These are phyloP conservation scores for Pecoramyces ruminantium DNA, from an alignment of 192 early-diverging fungal species.

Conservation along the genomic window DNA sequence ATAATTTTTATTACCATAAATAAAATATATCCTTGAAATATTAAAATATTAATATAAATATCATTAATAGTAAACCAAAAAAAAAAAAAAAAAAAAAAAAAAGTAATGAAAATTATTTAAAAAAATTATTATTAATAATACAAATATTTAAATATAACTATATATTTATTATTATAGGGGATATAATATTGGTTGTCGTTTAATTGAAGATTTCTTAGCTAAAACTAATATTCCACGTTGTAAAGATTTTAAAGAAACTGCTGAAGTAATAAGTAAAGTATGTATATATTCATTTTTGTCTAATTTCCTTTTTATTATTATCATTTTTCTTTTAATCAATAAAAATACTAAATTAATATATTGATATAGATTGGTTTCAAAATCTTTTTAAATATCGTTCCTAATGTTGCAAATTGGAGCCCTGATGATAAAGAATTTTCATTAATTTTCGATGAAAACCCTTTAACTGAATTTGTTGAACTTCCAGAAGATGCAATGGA, in stretches of 20 bases:
- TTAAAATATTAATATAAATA: too few relatives aligned
- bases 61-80: too few relatives aligned
- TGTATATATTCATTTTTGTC: not conserved
- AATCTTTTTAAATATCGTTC: constrained; percentile 83
- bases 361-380: constrained; percentile 72
- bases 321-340: too few relatives aligned
- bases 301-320: too few relatives aligned
- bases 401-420: constrained; percentile 64
- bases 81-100: not conserved
- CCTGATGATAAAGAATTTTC: constrained; percentile 78
- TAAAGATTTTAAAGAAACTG: constrained; percentile 74
- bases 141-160: not conserved
- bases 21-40: too few relatives aligned
- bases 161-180: constrained; percentile 37
- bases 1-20: too few relatives aligned
- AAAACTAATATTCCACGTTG: constrained; percentile 60
- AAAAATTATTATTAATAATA: too few relatives aligned
- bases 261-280: constrained; percentile 88
- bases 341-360: too few relatives aligned
- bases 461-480: constrained; percentile 93
- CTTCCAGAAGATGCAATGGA: constrained; percentile 63
- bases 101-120: too few relatives aligned
- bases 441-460: constrained; percentile 88
- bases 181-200: constrained; percentile 86
- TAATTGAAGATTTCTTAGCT: constrained; percentile 96